These are phyloP conservation scores for Saussurea involucrata DNA, from an alignment of 129 eudicot species.

Conservation along the genomic window DNA sequence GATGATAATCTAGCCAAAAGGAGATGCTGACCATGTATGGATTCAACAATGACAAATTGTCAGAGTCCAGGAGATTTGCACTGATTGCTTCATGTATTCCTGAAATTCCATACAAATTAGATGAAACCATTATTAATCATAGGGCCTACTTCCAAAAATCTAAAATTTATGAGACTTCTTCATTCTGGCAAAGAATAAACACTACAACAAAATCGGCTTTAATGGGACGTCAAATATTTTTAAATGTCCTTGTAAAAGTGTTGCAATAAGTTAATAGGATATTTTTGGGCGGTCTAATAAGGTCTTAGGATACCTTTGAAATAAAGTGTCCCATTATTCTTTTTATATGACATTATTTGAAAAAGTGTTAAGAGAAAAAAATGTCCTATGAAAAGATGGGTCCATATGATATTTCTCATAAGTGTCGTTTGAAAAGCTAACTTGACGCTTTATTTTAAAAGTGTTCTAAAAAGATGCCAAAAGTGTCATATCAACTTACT, in stretches of 20 bases:
- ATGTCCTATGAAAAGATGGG: background rate
- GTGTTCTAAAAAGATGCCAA: no score
- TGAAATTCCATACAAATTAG: constrained; percentile 23
- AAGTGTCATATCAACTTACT: background rate
- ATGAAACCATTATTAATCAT: background rate
- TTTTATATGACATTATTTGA: background rate
- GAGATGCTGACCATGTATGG: constrained; percentile 78
- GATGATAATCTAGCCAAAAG: background rate
- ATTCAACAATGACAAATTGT: constrained; percentile 72
- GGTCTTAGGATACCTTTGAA: no score
- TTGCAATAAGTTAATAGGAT: no score
- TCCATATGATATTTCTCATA: background rate
- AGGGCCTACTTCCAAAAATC: background rate
- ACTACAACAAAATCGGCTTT: background rate
- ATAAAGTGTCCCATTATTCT: background rate
- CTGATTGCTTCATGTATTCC: constrained; percentile 80
- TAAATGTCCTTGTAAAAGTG: no score
- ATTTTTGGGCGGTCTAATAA: background rate
- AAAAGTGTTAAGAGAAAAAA: background rate
- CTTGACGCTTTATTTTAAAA: background rate
- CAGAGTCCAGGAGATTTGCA: constrained; percentile 56
- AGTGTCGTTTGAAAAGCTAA: background rate
- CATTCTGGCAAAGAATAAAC: background rate
- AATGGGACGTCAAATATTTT: background rate
- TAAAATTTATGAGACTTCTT: background rate